Evolutionary conservation across 257 asterid genomes (phyloP).

Genomic region (Fraxinus anomala): DNA sequence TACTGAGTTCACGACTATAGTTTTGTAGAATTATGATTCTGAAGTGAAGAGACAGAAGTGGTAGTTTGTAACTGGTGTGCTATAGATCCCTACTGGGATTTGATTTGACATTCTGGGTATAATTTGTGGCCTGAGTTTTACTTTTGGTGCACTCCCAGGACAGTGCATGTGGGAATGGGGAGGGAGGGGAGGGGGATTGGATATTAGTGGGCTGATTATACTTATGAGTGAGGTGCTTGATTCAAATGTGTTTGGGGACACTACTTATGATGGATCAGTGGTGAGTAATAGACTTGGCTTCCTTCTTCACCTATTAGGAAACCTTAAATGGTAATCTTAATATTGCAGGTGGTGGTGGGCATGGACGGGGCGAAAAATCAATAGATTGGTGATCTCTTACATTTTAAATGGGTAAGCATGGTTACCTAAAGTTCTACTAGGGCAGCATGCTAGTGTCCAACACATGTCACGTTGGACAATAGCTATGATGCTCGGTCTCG

Average conservation of each 20-base stretch:
- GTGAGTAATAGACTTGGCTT: neutral
- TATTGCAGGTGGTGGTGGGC: neutral
- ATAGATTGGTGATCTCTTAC: too few relatives aligned
- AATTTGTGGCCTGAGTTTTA: neutral
- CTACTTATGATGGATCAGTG: neutral
- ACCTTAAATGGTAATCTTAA: neutral
- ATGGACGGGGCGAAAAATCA: neutral
- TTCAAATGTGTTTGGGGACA: neutral
- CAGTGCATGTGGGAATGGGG: neutral
- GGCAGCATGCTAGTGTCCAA: neutral
- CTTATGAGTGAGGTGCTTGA: neutral
- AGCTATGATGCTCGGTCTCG: too few relatives aligned
- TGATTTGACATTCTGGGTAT: neutral
- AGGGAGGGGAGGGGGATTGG: too few relatives aligned
- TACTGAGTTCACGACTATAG: neutral
- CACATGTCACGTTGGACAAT: too few relatives aligned
- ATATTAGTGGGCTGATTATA: neutral
- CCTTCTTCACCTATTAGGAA: neutral
- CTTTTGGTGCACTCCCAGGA: neutral
- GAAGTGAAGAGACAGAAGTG: neutral
- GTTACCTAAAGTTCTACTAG: neutral
- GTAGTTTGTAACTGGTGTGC: neutral
- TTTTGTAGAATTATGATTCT: neutral
- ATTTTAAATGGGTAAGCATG: neutral
- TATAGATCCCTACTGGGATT: neutral